phyloP scores from a whole-genome alignment of 1,139 yeast species.

The Candida neerlandica region DNA sequence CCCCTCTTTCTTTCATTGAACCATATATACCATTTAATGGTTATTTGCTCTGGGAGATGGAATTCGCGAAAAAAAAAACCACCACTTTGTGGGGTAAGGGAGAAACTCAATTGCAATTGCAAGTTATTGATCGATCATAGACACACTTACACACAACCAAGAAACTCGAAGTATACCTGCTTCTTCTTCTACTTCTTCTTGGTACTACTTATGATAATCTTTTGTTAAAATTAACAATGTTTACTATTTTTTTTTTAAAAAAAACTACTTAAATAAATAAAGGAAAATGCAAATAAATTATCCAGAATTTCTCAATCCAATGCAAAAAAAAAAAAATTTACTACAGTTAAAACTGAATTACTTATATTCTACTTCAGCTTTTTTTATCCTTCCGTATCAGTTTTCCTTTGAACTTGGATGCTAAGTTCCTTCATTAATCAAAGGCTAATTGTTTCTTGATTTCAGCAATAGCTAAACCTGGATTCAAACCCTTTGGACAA shows the following conservation, averaged over 20 bases:
- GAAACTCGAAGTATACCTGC: too few species aligned
- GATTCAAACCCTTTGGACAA: constrained; percentile 99
- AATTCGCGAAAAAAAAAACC: background rate
- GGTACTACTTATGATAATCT: background rate
- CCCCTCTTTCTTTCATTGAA: background rate
- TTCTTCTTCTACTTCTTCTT: background rate
- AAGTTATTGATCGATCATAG: too few species aligned
- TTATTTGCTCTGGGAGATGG: too few species aligned
- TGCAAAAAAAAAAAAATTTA: background rate
- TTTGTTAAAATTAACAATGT: background rate
- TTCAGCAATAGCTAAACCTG: constrained; percentile 96
- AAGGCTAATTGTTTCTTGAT: constrained; percentile 92
- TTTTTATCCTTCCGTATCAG: background rate
- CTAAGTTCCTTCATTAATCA: constrained; percentile 39
- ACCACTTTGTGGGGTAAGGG: background rate
- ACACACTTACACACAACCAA: too few species aligned
- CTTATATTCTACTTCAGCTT: background rate
- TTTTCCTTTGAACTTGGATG: background rate
- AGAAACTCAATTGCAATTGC: background rate
- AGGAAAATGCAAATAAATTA: constrained; percentile 4
- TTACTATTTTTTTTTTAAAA: background rate
- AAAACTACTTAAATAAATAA: constrained; percentile 6
- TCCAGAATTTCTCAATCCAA: constrained; percentile 4
- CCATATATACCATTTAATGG: too few species aligned
- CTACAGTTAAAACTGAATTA: background rate